Percentiles rank a stretch among this genome's conserved stretches.
Evolutionary conservation across 768 basidiomycete species (phyloP).

Genomic region (Amanita molliuscula): DNA sequence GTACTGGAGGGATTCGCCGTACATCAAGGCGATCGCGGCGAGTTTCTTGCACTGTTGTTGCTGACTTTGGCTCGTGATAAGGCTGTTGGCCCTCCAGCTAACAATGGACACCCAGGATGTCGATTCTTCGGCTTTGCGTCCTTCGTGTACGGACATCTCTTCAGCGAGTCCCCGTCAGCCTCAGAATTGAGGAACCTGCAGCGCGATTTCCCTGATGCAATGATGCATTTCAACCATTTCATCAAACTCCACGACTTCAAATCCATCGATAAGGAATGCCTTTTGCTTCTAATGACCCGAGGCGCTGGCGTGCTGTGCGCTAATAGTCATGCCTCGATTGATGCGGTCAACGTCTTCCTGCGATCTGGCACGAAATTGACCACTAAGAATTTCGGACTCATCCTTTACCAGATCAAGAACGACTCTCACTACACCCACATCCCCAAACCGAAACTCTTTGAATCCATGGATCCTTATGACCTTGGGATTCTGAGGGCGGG

Average conservation of each 20-base stretch:
- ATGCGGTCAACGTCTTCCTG: background rate
- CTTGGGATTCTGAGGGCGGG: no score
- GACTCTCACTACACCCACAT: background rate
- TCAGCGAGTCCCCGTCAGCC: no score
- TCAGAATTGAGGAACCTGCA: no score
- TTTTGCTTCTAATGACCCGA: no score
- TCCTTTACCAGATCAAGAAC: background rate
- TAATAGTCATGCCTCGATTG: background rate
- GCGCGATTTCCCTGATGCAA: no score
- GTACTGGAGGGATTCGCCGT: no score
- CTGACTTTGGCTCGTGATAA: slow-evolving; percentile 13
- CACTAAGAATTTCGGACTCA: slow-evolving; percentile 1
- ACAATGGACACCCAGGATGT: background rate
- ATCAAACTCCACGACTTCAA: no score
- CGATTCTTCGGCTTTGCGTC: background rate
- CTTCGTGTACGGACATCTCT: no score
- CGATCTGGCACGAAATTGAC: background rate
- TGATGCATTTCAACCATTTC: no score
- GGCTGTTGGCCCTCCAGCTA: slow-evolving; percentile 4
- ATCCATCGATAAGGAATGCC: no score
- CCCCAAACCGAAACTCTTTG: background rate
- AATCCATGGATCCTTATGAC: no score
- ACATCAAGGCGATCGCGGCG: slow-evolving; percentile 16
- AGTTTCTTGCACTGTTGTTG: slow-evolving; percentile 11
- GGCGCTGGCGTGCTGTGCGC: background rate